A percentile compares a stretch with the other conserved stretches of the same genome.
Evolutionary conservation across 805 yeast species (phyloP).

Genomic region (Candida koratica): DNA sequence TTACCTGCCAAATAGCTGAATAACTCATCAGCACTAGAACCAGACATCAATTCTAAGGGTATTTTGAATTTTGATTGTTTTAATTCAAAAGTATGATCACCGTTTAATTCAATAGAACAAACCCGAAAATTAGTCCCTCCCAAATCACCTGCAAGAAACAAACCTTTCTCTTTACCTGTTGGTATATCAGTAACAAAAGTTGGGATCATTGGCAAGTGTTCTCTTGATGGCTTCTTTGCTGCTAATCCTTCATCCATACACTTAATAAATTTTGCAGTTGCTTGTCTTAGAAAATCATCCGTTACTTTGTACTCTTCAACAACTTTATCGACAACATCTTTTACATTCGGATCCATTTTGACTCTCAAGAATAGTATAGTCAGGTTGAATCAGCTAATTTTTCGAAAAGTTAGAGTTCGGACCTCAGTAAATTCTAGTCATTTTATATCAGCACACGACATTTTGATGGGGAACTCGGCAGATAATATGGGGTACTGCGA

Average conservation of each 20-base stretch:
- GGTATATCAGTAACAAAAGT: conserved; percentile 84
- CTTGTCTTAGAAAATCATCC: conserved; percentile 40
- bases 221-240: conserved; percentile 39
- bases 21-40: conserved; percentile 57
- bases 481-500: conserved; percentile 7
- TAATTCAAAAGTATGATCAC: conserved; percentile 73
- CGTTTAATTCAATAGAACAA: conserved; percentile 75
- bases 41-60: conserved; percentile 72
- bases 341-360: conserved; percentile 20
- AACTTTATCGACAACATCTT: conserved; percentile 32
- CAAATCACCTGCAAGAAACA: conserved; percentile 83
- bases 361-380: background rate
- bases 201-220: conserved; percentile 81
- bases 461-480: background rate
- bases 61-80: conserved; percentile 76
- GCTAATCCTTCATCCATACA: conserved; percentile 60
- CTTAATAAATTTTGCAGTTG: conserved; percentile 54
- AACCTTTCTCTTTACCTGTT: conserved; percentile 78
- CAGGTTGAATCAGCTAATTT: background rate
- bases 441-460: conserved; percentile 3
- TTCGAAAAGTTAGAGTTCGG: conserved; percentile 6
- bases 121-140: conserved; percentile 98
- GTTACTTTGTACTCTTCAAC: conserved; percentile 40
- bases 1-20: conserved; percentile 74
- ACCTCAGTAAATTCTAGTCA: conserved; percentile 6